phyloP scores from a whole-genome alignment of 148 eudicot species.

The Euryodendron excelsum region DNA sequence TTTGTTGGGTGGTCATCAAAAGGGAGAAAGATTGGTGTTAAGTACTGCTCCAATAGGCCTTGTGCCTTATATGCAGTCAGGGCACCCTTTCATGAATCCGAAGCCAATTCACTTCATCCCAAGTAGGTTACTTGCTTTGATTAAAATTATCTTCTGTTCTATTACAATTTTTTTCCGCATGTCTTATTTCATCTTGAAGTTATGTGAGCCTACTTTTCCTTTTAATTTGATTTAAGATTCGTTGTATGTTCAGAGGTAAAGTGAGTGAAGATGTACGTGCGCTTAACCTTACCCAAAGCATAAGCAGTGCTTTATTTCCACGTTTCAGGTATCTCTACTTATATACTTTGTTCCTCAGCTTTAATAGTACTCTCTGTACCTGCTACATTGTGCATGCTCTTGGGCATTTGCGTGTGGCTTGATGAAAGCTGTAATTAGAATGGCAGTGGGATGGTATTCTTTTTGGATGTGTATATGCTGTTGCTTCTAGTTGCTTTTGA shows the following conservation, averaged over 20 bases:
- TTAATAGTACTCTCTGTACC: not conserved
- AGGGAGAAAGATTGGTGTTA: conserved; percentile 77
- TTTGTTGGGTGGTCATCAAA: conserved; percentile 87
- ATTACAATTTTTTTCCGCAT: not conserved
- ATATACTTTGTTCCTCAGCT: conserved; percentile 1
- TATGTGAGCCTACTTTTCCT: not conserved
- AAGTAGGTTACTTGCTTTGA: conserved; percentile 26
- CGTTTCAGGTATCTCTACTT: conserved; percentile 58
- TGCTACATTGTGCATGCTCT: not conserved
- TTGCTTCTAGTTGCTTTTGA: not conserved
- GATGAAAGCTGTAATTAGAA: not conserved
- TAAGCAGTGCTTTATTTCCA: conserved; percentile 80
- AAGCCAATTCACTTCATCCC: conserved; percentile 20
- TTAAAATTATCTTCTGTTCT: not conserved
- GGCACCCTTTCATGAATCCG: conserved; percentile 47
- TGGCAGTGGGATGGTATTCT: not conserved
- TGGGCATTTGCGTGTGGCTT: not conserved
- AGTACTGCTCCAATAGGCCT: conserved; percentile 76
- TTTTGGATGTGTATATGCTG: not conserved
- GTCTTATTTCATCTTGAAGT: not conserved
- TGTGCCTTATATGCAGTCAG: conserved; percentile 71
- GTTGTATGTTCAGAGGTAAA: conserved; percentile 29
- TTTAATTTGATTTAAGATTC: conserved; percentile 9
- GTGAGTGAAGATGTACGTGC: conserved; percentile 26
- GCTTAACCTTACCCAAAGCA: conserved; percentile 53